Conservation (phyloP, 768 basidiomycete species). For the Mycena crocata region DNA sequence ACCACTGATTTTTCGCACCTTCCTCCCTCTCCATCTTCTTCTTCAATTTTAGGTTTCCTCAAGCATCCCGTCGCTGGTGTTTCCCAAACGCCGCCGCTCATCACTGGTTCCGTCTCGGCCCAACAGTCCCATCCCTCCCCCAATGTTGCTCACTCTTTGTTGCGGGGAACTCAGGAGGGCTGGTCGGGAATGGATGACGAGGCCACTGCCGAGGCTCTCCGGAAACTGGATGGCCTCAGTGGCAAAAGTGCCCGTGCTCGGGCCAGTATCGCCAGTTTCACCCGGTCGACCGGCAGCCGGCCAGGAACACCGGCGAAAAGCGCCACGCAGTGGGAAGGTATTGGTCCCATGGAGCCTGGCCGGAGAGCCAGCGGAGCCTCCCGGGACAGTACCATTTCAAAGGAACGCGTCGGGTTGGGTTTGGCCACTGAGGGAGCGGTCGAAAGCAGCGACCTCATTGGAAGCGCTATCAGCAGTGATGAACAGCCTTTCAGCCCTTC, state of each 20-base stretch:
- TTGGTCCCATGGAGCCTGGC: constrained; percentile 54
- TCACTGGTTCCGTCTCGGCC: constrained; percentile 51
- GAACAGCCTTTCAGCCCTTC: constrained; percentile 60
- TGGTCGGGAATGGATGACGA: constrained; percentile 91
- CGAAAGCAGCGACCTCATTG: constrained; percentile 57
- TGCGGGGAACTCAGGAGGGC: constrained; percentile 90
- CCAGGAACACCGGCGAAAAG: constrained; percentile 81
- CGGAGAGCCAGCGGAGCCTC: constrained; percentile 50
- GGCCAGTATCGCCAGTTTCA: constrained; percentile 80
- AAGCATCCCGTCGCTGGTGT: constrained; percentile 61
- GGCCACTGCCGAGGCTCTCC: constrained; percentile 89
- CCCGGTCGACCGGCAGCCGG: constrained; percentile 75
- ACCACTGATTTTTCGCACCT: constrained; percentile 88
- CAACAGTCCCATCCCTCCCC: constrained; percentile 58
- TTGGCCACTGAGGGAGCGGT: constrained; percentile 46
- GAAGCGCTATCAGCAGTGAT: constrained; percentile 66
- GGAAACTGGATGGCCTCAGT: constrained; percentile 91
- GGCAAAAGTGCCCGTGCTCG: constrained; percentile 82
- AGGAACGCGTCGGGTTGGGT: constrained; percentile 57
- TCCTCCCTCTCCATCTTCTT: constrained; percentile 91
- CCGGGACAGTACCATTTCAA: constrained; percentile 55
- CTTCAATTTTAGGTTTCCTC: constrained; percentile 87
- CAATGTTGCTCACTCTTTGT: constrained; percentile 85
- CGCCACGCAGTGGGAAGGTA: constrained; percentile 81
- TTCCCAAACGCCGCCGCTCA: constrained; percentile 51